Conservation (phyloP, 2,329 filamentous ascomycete genomes). For the Aspergillus tamarii region DNA sequence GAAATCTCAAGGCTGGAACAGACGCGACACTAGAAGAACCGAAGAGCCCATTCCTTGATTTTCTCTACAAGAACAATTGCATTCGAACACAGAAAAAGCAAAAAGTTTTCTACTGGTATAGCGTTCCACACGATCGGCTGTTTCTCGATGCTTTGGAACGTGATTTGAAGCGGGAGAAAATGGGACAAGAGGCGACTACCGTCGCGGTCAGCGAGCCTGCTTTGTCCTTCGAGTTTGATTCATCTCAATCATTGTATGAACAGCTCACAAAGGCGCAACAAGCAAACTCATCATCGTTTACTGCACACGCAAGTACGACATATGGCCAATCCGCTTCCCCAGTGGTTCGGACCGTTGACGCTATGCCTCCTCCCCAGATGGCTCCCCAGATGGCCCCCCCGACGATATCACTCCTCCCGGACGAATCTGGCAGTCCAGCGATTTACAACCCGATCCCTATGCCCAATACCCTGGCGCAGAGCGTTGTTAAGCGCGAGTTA, state of each 20-base stretch:
- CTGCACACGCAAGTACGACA: slow-evolving; percentile 70
- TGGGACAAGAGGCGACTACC: slow-evolving; percentile 97
- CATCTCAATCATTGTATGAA: slow-evolving; percentile 97
- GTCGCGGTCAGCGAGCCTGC: slow-evolving; percentile 96
- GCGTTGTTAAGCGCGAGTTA: slow-evolving; percentile 82
- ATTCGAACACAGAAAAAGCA: slow-evolving; percentile 99
- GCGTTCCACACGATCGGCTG: slow-evolving; percentile 93
- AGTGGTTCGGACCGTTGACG: slow-evolving; percentile 83
- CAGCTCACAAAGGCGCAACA: slow-evolving; percentile 99
- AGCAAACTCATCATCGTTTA: slow-evolving; percentile 96
- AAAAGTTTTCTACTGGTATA: slow-evolving; percentile 99
- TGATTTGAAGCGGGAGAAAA: slow-evolving; percentile 98
- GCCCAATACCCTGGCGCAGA: slow-evolving; percentile 70
- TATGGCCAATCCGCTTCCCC: slow-evolving; percentile 78
- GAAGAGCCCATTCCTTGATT: slow-evolving; percentile 97
- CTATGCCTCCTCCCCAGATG: slow-evolving; percentile 89
- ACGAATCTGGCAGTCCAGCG: slow-evolving; percentile 66
- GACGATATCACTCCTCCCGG: slow-evolving; percentile 59
- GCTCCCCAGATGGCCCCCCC: slow-evolving; percentile 77
- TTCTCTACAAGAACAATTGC: slow-evolving; percentile 99
- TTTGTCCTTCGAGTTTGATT: slow-evolving; percentile 98
- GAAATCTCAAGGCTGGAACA: slow-evolving; percentile 96
- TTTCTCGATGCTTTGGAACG: slow-evolving; percentile 97
- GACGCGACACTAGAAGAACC: slow-evolving; percentile 98
- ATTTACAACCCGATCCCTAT: slow-evolving; percentile 73